A percentile compares a stretch with the other conserved stretches of the same genome.
phyloP scores from a whole-genome alignment of 148 eudicot genomes.

The Oxyria digyna region DNA sequence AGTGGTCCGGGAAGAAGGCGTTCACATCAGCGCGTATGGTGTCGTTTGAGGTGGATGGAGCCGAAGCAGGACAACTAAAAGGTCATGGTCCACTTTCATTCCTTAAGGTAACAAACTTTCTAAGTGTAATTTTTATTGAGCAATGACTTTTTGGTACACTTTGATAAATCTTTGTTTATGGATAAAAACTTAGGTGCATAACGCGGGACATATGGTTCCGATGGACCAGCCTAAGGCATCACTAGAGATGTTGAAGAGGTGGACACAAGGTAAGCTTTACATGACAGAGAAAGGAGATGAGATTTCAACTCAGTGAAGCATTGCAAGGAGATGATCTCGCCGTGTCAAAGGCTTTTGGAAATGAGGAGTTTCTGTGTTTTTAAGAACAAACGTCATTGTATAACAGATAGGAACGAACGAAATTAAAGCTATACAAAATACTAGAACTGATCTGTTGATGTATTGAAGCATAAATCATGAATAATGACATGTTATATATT shows the following conservation, averaged over 20 bases:
- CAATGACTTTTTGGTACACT: not conserved
- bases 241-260: conserved; percentile 67
- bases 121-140: not conserved
- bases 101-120: conserved; percentile 56
- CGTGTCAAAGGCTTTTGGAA: not conserved
- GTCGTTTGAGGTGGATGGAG: conserved; percentile 64
- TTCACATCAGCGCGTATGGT: conserved; percentile 45
- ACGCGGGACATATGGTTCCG: conserved; percentile 98
- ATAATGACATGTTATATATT: not conserved
- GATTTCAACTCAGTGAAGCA: not conserved
- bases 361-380: not conserved
- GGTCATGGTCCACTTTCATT: conserved; percentile 67
- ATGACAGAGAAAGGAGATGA: not conserved
- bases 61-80: conserved; percentile 60
- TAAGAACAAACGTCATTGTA: not conserved
- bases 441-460: not conserved
- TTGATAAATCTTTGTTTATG: not conserved
- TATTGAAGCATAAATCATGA: not conserved
- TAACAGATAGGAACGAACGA: not conserved
- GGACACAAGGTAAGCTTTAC: conserved; percentile 31
- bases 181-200: conserved; percentile 46
- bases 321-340: not conserved
- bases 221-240: conserved; percentile 94
- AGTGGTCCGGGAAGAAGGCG: conserved; percentile 71
- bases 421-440: not conserved